Evolutionary conservation across 1,284 basidiomycete species (phyloP).

Genomic region (Hymenochaete sp.): DNA sequence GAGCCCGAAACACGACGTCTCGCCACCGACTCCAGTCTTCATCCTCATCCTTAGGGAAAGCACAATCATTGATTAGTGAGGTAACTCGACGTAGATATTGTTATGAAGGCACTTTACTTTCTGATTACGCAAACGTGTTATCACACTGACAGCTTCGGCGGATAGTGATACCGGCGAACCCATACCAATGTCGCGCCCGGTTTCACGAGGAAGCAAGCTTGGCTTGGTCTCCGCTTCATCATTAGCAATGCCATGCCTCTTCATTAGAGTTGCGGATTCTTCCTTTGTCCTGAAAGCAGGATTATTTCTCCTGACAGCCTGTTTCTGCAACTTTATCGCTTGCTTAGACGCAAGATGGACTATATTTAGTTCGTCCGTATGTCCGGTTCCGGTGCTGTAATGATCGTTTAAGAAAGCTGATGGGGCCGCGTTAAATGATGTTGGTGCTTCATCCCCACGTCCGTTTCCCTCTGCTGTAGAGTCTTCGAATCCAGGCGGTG

Average conservation of each 20-base stretch:
- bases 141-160: constrained; percentile 74
- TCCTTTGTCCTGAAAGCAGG: constrained; percentile 8
- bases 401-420: too few species aligned
- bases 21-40: constrained; percentile 90
- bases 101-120: constrained; percentile 41
- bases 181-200: constrained; percentile 82
- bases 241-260: not conserved
- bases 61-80: not conserved
- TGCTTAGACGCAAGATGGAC: not conserved
- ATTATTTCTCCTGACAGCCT: constrained; percentile 4
- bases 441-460: not conserved
- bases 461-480: constrained; percentile 15
- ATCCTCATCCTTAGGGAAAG: constrained; percentile 58
- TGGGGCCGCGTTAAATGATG: not conserved
- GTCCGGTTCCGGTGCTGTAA: not conserved
- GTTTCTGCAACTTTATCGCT: constrained; percentile 1
- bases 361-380: not conserved
- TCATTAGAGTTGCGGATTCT: constrained; percentile 11
- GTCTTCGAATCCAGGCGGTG: constrained; percentile 46
- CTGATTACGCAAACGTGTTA: constrained; percentile 77
- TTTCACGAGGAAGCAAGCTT: constrained; percentile 62
- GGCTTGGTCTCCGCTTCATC: constrained; percentile 26
- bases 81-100: constrained; percentile 2
- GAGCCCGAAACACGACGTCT: constrained; percentile 73
- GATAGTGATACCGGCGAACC: constrained; percentile 83